Base-by-base conservation (phyloP, 306 rosid genomes). In the Vicia sativa region DNA sequence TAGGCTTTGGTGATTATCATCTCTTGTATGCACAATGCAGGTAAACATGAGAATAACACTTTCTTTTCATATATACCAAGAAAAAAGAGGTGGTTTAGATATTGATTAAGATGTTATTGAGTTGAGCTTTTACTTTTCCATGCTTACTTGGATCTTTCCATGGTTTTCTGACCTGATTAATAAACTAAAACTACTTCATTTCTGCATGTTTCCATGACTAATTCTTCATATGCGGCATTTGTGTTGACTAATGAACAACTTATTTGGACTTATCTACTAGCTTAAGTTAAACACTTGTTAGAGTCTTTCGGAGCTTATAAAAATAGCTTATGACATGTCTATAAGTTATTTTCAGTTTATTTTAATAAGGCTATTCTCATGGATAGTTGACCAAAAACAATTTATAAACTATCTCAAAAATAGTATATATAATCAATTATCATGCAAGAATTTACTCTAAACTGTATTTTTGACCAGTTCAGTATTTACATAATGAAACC, bases 401-500 rank as follows among this genome's bases (percentile, higher is more conserved):
- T 49, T 18, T 49, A 18, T 13, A 9, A 16, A 26, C 25, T 49
- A 49, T 7, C 10, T 49, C 7, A 18, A 49, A 16, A 16, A 3
- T 49, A 49, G 5, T 18, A 3, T 49, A 49, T 44, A 44, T 56
- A 48, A 37, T 25, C 53, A 45, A 2, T 60, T 38, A 65, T 57
- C 18, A 16, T 49, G 53, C 23, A 18, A 60, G 65, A 59, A 67
- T 37, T 72, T 35, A 41, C 50, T 25, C 52, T 26, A 71, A 49
- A 59, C 21, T 59, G 21, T 55, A 55, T 31, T 46, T 70, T 66
- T 71, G 13, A 71, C 16, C 60, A 3, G 54, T 46, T 28, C 28
- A 43, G 16, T 26, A 65, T 78, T 53, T 45, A 23, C 61, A 26
- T 46, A 49, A 55, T 29, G 41, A 49, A 15, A 31, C 68, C 54